phyloP scores from a whole-genome alignment of 495 filamentous ascomycete species.

The Bacidia gigantensis region DNA sequence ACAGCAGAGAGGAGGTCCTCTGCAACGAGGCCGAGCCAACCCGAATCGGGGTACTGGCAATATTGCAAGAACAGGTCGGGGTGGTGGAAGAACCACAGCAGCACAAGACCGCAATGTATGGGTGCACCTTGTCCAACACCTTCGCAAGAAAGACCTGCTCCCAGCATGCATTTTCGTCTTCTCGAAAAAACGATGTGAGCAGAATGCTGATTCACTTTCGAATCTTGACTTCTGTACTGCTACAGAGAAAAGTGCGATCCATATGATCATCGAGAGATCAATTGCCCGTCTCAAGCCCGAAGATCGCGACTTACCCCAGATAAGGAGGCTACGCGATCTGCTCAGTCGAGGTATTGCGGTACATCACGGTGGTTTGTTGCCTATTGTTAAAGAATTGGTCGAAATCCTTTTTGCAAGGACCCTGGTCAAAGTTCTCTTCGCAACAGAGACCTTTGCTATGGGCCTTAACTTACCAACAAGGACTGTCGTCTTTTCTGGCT shows the following conservation, averaged over 20 bases:
- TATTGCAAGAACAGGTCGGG: constrained; percentile 75
- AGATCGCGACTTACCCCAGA: constrained; percentile 78
- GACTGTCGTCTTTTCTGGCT: constrained; percentile 95
- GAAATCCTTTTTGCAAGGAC: constrained; percentile 94
- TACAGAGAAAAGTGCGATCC: constrained; percentile 84
- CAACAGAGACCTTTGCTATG: constrained; percentile 98
- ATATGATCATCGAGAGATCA: constrained; percentile 96
- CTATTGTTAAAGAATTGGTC: constrained; percentile 95
- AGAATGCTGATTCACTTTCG: constrained; percentile 87
- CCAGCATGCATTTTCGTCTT: constrained; percentile 97
- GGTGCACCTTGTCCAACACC: constrained; percentile 85
- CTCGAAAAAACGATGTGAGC: constrained; percentile 91
- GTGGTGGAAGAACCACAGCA: constrained; percentile 67
- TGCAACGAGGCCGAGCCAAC: constrained; percentile 39
- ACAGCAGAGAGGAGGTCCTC: constrained; percentile 34
- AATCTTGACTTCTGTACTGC: constrained; percentile 90
- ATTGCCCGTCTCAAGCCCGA: constrained; percentile 85
- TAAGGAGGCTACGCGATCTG: constrained; percentile 72
- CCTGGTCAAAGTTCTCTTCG: constrained; percentile 90
- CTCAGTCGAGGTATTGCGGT: constrained; percentile 84
- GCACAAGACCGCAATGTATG: constrained; percentile 94
- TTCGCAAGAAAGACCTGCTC: constrained; percentile 72
- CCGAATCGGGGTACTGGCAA: constrained; percentile 58
- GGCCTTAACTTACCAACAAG: constrained; percentile 89
- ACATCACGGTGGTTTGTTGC: constrained; percentile 87